Evolutionary conservation across 2,329 filamentous ascomycete genomes (phyloP), one percentile per base, ranked within the genome.

Genomic region (Gaeumannomyces tritici): DNA sequence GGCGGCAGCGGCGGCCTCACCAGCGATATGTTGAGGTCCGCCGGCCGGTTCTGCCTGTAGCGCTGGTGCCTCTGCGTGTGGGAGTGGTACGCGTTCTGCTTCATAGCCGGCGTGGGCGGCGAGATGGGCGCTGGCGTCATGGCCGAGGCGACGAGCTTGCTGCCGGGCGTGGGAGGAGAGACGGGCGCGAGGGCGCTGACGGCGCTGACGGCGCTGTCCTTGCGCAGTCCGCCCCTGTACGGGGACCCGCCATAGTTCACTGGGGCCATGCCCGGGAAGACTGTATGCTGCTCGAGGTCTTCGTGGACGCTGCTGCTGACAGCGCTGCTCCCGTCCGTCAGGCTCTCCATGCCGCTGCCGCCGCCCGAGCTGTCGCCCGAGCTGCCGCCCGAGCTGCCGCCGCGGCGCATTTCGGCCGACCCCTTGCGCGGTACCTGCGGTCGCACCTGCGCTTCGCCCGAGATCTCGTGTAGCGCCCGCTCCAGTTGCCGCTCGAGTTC

Each of bases 301-400:
- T 42, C 47, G n/a, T 35, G 29, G 13, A 42, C n/a, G 26, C 35
- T 28, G 59, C 59, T 60, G 42, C 27, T 47, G 35, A 47, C 27
- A 7, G 59, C 67, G 29, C 65, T 70, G 62, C 69, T 71, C 5
- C 70, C 69, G 12, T 69, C 69, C 26, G 70, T 71, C 68, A 72
- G 69, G 65, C 68, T 70, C 51, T 70, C 69, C 31, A 67, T 66
- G 13, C 69, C 67, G 55, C 64, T 65, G n/a, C 54, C 63, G 54
- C 62, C 62, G 27, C 63, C 54, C n/a, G n/a, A n/a, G n/a, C n/a
- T n/a, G n/a, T n/a, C n/a, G n/a, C n/a, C n/a, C n/a, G n/a, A n/a
- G n/a, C 54, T 64, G 51, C 62, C 62, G 28, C 63, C 55, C 12
- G 60, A 57, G 21, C 59, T 62, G n/a, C 33, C 59, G 42, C 35